A percentile compares a stretch with the other conserved stretches of the same genome.
Evolutionary conservation across 495 filamentous ascomycete species (phyloP).

Genomic region (Penicillium desertorum): DNA sequence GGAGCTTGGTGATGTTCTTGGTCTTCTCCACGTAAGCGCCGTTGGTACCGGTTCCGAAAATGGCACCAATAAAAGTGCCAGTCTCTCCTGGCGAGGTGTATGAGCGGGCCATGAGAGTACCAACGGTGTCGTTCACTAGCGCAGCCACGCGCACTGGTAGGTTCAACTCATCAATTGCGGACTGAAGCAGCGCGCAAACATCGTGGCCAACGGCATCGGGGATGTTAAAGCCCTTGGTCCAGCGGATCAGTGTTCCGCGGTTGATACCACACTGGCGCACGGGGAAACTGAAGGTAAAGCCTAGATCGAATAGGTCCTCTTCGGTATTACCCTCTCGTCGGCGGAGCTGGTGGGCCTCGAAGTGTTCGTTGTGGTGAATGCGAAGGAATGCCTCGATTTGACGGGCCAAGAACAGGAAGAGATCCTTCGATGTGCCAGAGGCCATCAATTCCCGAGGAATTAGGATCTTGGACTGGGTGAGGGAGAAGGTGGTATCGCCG

Average conservation of each 20-base stretch:
- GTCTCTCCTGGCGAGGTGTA: constrained; percentile 91
- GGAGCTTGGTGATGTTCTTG: constrained; percentile 49
- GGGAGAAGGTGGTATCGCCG: constrained; percentile 87
- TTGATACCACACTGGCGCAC: constrained; percentile 93
- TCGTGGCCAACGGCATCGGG: constrained; percentile 89
- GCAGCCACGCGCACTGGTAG: constrained; percentile 92
- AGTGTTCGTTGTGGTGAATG: constrained; percentile 87
- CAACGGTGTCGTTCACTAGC: constrained; percentile 95
- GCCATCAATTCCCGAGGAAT: constrained; percentile 90
- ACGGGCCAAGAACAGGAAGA: constrained; percentile 90
- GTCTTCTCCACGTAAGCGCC: constrained; percentile 77
- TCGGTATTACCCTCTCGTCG: constrained; percentile 56
- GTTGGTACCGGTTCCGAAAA: constrained; percentile 91
- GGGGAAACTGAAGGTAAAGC: constrained; percentile 97
- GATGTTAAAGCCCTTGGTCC: constrained; percentile 99
- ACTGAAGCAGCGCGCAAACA: constrained; percentile 85
- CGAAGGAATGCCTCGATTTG: constrained; percentile 86
- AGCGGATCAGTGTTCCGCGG: constrained; percentile 85
- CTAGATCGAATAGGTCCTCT: constrained; percentile 80
- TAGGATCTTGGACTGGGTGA: constrained; percentile 87
- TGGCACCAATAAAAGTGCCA: constrained; percentile 83
- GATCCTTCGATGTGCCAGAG: constrained; percentile 78
- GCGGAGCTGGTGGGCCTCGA: constrained; percentile 64
- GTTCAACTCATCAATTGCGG: constrained; percentile 82
- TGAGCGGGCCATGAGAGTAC: constrained; percentile 94